Base-by-base conservation (phyloP, 345 rosid genomes). In the Brassica carinata region DNA sequence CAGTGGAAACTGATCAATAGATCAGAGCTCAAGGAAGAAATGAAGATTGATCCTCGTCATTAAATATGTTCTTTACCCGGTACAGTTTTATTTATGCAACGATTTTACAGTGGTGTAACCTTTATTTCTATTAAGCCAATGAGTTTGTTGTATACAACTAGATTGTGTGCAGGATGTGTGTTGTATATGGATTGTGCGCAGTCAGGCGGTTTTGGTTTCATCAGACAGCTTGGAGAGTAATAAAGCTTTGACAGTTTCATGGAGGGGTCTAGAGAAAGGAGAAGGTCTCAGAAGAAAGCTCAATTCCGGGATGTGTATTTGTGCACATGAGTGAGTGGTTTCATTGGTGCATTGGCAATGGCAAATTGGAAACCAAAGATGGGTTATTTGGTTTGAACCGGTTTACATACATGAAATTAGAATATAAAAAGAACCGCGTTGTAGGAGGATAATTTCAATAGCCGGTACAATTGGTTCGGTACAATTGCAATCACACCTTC, bases 1-100 rank as follows among this genome's bases (percentile, higher is more conserved):
- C 90, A 91, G 97, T 90, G 98, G 98, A 92, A 94, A 36, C 95
- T 23, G 26, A 23, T 94, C 80, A 95, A 90, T 82, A 77, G 88
- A 58, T 89, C 89, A 81, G 94, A 87, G 88, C 88, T 92, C 6
- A 95, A 94, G 89, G 84, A 87, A 85, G 92, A 92, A 81, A 78
- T 92, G 95, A 87, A 90, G 86, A 85, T 81, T 67, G 90, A 85
- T 14, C 87, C 95, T 80, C 65, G 26, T 73, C 26, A 83, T 92
- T 79, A 94, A 94, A 86, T 92, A 88, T 83, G 95, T 91, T 71
- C 86, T 90, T 43, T 92, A 92, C 77, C 86, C 90, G 94, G 94
- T 94, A 27, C 59, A 1, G 29, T 69, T 23, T 23, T 23, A 23
- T 23, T 69, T 14, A 65, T 57, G 57, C 57, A 57, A 58, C 2